phyloP scores from a whole-genome alignment of 352 stramenopile genomes.

The Thalassiosira hispida region DNA sequence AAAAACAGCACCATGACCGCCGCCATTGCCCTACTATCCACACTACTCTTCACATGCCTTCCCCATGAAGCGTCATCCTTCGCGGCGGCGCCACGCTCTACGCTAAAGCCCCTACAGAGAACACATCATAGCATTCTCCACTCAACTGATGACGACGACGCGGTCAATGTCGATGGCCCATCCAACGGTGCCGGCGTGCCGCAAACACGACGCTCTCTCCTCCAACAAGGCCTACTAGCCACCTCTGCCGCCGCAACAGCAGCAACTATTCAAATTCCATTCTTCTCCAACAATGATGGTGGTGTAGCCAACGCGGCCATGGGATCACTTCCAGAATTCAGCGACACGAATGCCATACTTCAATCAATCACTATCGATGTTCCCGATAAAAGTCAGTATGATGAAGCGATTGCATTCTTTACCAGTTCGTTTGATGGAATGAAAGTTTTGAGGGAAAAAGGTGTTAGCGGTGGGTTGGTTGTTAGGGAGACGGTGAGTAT shows the following conservation, averaged over 20 bases:
- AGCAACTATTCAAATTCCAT: not conserved
- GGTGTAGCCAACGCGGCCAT: constrained; percentile 51
- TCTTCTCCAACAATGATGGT: not conserved
- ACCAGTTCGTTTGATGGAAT: constrained; percentile 67
- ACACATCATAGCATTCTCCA: no score
- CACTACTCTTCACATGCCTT: no score
- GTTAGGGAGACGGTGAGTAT: constrained; percentile 38
- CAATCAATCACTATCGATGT: constrained; percentile 75
- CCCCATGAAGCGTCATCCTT: no score
- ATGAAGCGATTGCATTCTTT: constrained; percentile 76
- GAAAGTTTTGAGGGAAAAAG: constrained; percentile 59
- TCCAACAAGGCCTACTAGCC: constrained; percentile 3
- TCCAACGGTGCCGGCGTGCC: no score
- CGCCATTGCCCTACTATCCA: no score
- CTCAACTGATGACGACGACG: no score
- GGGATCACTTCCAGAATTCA: constrained; percentile 72
- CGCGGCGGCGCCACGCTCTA: no score
- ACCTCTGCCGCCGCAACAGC: not conserved
- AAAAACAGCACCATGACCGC: no score
- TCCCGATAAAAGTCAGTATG: constrained; percentile 63
- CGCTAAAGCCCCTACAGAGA: no score
- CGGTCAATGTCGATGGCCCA: no score
- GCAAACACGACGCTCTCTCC: not conserved
- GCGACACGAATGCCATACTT: constrained; percentile 66
- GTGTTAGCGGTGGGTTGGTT: constrained; percentile 15